A percentile compares a stretch with the other conserved stretches of the same genome.
Conservation (phyloP, 2,329 filamentous ascomycete species). For the Paraphoma chrysanthemicola region DNA sequence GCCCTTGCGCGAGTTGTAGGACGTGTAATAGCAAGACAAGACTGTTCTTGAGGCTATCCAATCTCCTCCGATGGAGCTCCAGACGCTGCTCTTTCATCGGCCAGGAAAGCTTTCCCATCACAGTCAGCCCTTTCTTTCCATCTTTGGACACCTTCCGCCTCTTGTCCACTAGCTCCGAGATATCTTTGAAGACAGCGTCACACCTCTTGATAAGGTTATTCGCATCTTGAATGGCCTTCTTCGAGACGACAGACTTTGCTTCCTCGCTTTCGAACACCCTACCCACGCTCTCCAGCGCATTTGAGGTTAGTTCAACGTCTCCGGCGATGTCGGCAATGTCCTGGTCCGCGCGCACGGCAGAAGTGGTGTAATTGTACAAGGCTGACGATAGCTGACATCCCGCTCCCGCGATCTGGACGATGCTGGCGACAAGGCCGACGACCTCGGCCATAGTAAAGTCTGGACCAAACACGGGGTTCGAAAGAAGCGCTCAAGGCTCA, state of each 20-base stretch:
- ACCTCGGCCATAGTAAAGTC: conserved; percentile 28
- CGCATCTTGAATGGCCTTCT: conserved; percentile 30
- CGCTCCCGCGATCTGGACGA: conserved; percentile 32
- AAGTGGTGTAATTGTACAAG: conserved; percentile 28
- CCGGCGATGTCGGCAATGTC: conserved; percentile 33
- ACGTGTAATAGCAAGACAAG: conserved; percentile 35
- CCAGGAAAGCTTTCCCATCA: conserved; percentile 29
- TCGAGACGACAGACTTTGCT: conserved; percentile 19
- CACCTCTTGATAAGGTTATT: conserved; percentile 32
- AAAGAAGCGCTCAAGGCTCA: not conserved
- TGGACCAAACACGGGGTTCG: not conserved
- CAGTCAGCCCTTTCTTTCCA: conserved; percentile 19
- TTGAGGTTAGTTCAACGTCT: conserved; percentile 33
- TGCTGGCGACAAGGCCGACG: conserved; percentile 30
- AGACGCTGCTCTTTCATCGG: conserved; percentile 33
- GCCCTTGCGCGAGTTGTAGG: conserved; percentile 30
- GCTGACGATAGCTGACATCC: conserved; percentile 31
- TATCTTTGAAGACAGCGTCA: conserved; percentile 31
- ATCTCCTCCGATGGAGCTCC: conserved; percentile 27
- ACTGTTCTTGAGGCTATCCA: conserved; percentile 38
- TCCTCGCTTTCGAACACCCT: conserved; percentile 25
- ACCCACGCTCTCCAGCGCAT: conserved; percentile 30
- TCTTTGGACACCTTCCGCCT: conserved; percentile 18
- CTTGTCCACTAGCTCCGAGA: conserved; percentile 32
- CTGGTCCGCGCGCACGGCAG: conserved; percentile 27